Percentiles rank a stretch among this genome's conserved stretches.
phyloP scores from a whole-genome alignment of 1,284 basidiomycete genomes.

The Sanghuangporus sanghuang region DNA sequence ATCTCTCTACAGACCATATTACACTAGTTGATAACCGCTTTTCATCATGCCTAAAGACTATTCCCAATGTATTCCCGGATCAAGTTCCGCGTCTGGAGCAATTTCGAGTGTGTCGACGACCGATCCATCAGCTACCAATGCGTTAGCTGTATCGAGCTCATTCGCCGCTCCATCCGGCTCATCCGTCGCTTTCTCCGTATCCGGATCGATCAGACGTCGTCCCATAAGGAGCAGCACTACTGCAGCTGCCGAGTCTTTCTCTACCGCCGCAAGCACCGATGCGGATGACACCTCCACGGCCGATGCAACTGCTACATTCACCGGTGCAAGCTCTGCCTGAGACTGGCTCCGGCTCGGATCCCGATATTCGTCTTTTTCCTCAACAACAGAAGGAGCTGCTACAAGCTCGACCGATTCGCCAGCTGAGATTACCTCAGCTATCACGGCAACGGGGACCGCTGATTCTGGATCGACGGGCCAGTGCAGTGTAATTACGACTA shows the following conservation, averaged over 20 bases:
- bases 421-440: too few species aligned
- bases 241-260: background rate
- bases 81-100: background rate
- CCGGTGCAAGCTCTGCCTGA: too few species aligned
- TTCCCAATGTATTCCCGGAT: background rate
- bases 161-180: background rate
- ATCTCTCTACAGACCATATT: background rate
- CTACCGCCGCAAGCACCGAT: background rate
- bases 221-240: background rate
- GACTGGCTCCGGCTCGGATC: too few species aligned
- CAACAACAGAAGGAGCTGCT: too few species aligned
- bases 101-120: background rate
- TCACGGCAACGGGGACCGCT: background rate
- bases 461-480: background rate
- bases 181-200: background rate
- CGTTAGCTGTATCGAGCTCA: background rate
- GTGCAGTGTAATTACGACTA: background rate
- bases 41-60: background rate
- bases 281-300: too few species aligned
- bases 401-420: too few species aligned
- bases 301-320: too few species aligned
- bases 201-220: background rate
- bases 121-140: background rate
- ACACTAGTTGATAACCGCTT: background rate
- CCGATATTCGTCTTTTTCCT: too few species aligned